A percentile compares a stretch with the other conserved stretches of the same genome.
Evolutionary conservation across 495 filamentous ascomycete genomes (phyloP).

Genomic region (Parmelia sp.): DNA sequence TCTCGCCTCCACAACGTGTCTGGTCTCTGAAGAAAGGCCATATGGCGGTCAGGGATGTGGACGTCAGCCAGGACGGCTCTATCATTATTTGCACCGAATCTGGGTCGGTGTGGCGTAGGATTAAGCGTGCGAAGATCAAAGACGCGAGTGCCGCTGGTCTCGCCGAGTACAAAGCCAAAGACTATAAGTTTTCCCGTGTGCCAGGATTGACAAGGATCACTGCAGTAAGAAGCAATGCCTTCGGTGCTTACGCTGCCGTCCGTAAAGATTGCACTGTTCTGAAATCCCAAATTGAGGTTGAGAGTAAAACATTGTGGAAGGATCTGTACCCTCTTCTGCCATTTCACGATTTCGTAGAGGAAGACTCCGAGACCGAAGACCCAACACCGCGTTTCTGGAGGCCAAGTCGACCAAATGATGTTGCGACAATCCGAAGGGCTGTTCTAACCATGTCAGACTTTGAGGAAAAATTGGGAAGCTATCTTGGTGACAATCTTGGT

Average conservation of each 20-base stretch:
- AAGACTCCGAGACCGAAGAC: conserved; percentile 32
- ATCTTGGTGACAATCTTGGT: conserved; percentile 29
- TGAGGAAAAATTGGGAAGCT: conserved; percentile 46
- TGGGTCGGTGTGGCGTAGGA: conserved; percentile 83
- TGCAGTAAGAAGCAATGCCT: conserved; percentile 77
- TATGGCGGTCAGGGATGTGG: conserved; percentile 81
- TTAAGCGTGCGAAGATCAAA: conserved; percentile 74
- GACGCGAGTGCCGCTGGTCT: conserved; percentile 50
- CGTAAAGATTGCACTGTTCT: conserved; percentile 81
- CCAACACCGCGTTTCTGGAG: conserved; percentile 42
- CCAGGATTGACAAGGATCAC: conserved; percentile 77
- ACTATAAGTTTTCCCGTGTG: conserved; percentile 89
- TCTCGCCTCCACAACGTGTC: conserved; percentile 67
- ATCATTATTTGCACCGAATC: conserved; percentile 90
- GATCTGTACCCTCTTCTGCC: conserved; percentile 65
- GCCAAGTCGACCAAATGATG: conserved; percentile 15
- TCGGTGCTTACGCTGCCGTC: conserved; percentile 81
- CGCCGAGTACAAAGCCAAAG: conserved; percentile 56
- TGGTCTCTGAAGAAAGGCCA: conserved; percentile 76
- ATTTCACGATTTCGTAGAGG: conserved; percentile 37
- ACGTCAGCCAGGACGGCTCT: conserved; percentile 85
- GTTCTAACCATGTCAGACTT: conserved; percentile 51
- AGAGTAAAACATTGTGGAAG: conserved; percentile 60
- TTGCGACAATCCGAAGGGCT: conserved; percentile 36
- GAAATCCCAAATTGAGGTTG: conserved; percentile 61